Base-by-base conservation (phyloP, 345 rosid genomes). In the Eucalyptus tenuipes region DNA sequence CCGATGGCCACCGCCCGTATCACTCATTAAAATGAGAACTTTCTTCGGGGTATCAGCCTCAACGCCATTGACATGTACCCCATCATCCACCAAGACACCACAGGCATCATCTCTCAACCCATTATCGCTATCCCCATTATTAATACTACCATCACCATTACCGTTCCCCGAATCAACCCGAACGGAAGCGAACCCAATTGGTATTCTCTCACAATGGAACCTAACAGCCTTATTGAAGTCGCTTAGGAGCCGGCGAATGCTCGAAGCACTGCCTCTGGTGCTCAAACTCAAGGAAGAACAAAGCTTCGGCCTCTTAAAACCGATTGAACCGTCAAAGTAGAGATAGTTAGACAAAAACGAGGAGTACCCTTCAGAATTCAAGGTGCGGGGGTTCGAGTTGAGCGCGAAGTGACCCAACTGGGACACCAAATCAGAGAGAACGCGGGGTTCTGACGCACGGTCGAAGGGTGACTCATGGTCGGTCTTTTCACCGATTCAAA, bases 1-100 rank as follows among this genome's bases (percentile, higher is more conserved):
- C 91, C 99, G 87, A 85, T 98, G 99, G 66, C 99, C 99, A 18
- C 99, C 99, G 44, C 99, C 99, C 22, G 99, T 98, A 87, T 98
- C 99, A 89, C 99, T 98, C 99, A 98, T 98, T 95, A 98, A 93
- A 93, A 98, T 97, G 92, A 98, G 90, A 86, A 98, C 98, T 88
- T 93, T 98, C 90, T 96, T 98, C 2, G 97, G 96, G 48, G 89
- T 82, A 89, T 91, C 94, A 50, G 90, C 89, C 93, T 68, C 97
- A 2, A 92, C 93, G 3, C 90, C 92, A 89, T 93, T 95, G 92
- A 92, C 91, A 37, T 93, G 94, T 94, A 90, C 90, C 5, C 95
- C 97, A 90, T 96, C 97, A 7, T 90, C 95, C 53, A 90, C 93
- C 90, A 92, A 92, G 91, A 91, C 96, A 85, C 92, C 93, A 53